Base-by-base conservation (phyloP, 345 rosid species). In the Erucastrum elatum region DNA sequence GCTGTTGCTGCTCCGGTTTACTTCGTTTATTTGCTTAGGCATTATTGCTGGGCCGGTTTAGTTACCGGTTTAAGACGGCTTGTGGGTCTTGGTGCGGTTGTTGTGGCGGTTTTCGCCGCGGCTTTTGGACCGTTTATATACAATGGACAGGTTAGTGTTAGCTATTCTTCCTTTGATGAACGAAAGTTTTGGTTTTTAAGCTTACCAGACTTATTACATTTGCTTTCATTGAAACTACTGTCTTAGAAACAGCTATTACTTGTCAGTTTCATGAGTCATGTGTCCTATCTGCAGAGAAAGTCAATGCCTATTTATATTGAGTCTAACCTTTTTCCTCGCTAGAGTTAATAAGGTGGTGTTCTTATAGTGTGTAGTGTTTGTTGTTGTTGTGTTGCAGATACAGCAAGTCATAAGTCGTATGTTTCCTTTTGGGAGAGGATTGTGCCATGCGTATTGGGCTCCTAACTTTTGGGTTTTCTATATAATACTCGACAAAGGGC, bases 341-440 rank as follows among this genome's bases (percentile, higher is more conserved):
- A n/a, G n/a, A n/a, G n/a, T n/a, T n/a, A n/a, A n/a, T n/a, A n/a
- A n/a, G n/a, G n/a, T n/a, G n/a, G n/a, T n/a, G n/a, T n/a, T n/a
- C 46, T 37, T 55, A 70, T 53, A 58, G 44, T 71, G 30, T n/a
- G 16, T 74, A 29, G 58, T 31, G 15, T n/a, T 53, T 29, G 55
- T 15, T 16, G 58, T 51, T 9, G 26, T 39, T 33, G 66, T 84
- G 64, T n/a, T 86, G 88, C 95, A 94, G 98, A 90, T 91, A 30
- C 87, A 84, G 75, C 90, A 88, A 85, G 97, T 94, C 69, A 63
- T 94, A 6, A 68, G 73, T 68, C 87, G 90, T 66, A 87, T 94
- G 97, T 94, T 94, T 87, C 98, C 97, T 64, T 94, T 94, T 51
- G 98, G 98, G 62, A 88, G 97, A 90, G 98, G 98, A 73, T 87